Conservation (phyloP, 2,329 filamentous ascomycete species). For the Dendryphion nanum region DNA sequence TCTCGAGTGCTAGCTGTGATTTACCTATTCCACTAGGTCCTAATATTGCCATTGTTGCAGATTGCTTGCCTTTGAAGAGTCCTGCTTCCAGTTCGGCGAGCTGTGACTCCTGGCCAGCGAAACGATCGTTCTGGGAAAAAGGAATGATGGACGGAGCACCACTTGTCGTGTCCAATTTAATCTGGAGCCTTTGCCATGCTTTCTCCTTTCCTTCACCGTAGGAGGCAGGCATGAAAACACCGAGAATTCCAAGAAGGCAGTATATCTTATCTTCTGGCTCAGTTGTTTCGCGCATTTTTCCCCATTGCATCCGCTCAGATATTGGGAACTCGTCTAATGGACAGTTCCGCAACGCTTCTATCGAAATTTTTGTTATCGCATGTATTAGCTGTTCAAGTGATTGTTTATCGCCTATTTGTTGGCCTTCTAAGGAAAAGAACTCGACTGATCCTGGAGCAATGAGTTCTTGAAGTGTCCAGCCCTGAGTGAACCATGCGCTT, state of each 20-base stretch:
- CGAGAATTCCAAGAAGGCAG: conserved; percentile 22
- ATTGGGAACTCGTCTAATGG: conserved; percentile 16
- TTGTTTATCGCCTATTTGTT: conserved; percentile 10
- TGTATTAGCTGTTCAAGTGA: conserved; percentile 12
- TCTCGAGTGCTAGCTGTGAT: conserved; percentile 22
- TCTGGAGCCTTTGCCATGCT: conserved; percentile 10
- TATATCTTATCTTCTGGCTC: conserved; percentile 27
- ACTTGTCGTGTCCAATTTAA: no score
- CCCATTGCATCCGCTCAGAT: conserved; percentile 19
- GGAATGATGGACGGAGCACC: no score
- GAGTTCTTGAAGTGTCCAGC: conserved; percentile 1
- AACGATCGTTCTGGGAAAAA: no score
- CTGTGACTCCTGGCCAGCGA: no score
- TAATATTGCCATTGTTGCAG: no score
- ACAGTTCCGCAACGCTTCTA: conserved; percentile 11
- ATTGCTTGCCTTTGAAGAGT: no score
- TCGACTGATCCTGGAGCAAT: conserved; percentile 11
- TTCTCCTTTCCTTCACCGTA: conserved; percentile 21
- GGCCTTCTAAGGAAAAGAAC: conserved; percentile 12
- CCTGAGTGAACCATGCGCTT: conserved; percentile 3
- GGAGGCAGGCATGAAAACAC: conserved; percentile 12
- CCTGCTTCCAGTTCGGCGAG: no score
- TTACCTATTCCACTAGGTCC: conserved; percentile 10
- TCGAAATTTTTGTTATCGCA: conserved; percentile 14
- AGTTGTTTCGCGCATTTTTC: conserved; percentile 16